These are phyloP conservation scores for Coffea humblotiana DNA, from an alignment of 305 asterid species.

Conservation along the genomic window DNA sequence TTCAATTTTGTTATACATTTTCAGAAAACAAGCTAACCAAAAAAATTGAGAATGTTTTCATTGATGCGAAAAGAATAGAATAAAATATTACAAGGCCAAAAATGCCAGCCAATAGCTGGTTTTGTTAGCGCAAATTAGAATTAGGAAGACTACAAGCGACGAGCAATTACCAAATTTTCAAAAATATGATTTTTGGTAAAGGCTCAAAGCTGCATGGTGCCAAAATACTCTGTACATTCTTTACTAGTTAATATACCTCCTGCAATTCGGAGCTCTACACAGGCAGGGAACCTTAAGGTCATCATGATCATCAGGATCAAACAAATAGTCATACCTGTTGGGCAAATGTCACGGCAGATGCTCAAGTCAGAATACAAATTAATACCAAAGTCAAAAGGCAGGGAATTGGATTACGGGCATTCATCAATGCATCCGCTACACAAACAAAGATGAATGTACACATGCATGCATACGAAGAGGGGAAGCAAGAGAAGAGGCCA, in stretches of 20 bases:
- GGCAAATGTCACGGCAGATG: slow-evolving; percentile 2
- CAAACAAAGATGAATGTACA: background rate
- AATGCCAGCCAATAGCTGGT: background rate
- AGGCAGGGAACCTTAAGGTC: slow-evolving; percentile 87
- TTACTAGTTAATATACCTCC: slow-evolving; percentile 70
- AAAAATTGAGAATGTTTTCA: background rate
- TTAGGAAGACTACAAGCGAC: background rate
- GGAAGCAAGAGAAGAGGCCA: slow-evolving; percentile 20
- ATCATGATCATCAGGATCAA: slow-evolving; percentile 83
- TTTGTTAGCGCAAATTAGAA: background rate
- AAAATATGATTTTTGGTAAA: background rate
- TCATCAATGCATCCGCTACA: background rate
- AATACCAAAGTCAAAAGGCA: background rate
- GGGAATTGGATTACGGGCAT: background rate
- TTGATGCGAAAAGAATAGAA: too few species aligned
- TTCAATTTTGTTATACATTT: background rate
- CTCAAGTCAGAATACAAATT: background rate
- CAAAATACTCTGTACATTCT: slow-evolving; percentile 21
- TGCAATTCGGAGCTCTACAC: slow-evolving; percentile 77
- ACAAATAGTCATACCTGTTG: slow-evolving; percentile 84
- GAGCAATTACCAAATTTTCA: background rate
- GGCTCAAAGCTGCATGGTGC: background rate
- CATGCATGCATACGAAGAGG: slow-evolving; percentile 6
- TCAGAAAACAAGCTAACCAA: background rate
- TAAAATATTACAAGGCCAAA: background rate